A percentile compares a stretch with the other conserved stretches of the same genome.
Conservation (phyloP, 345 rosid genomes). For the Acer yangbiense region DNA sequence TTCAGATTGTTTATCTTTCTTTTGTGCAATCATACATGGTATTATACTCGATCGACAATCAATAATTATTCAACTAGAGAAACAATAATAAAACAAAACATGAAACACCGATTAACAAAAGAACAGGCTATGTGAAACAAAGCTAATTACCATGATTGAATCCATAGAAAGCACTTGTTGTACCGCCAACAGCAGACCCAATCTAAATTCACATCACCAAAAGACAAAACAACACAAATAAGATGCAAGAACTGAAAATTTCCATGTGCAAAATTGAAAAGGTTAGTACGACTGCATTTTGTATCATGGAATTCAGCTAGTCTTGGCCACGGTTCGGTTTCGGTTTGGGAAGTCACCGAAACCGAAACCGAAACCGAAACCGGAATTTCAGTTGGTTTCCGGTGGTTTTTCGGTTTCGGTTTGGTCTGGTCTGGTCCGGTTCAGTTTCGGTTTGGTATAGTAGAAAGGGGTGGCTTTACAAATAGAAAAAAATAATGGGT, state of each 20-base stretch:
- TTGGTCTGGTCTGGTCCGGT: too few relatives aligned
- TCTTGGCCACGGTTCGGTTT: too few relatives aligned
- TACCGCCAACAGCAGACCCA: conserved; percentile 94
- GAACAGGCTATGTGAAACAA: not conserved
- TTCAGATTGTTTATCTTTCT: too few relatives aligned
- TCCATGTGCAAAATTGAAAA: not conserved
- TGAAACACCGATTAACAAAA: not conserved
- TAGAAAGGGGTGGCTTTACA: too few relatives aligned
- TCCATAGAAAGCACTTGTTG: conserved; percentile 71
- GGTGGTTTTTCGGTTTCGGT: too few relatives aligned
- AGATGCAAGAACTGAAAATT: not conserved
- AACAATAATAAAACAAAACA: not conserved
- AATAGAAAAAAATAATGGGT: too few relatives aligned
- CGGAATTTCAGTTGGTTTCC: too few relatives aligned
- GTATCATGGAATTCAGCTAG: not conserved
- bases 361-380: too few relatives aligned
- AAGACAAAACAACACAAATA: not conserved
- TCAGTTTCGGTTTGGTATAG: too few relatives aligned
- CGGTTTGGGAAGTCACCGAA: too few relatives aligned
- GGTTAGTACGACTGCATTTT: not conserved
- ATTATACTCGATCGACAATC: too few relatives aligned
- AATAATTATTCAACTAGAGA: not conserved
- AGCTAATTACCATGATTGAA: conserved; percentile 60
- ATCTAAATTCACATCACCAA: conserved; percentile 45
- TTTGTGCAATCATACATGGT: too few relatives aligned